Evolutionary conservation across 2,329 filamentous ascomycete genomes (phyloP).

Genomic region (Hymenoscyphus scutula): DNA sequence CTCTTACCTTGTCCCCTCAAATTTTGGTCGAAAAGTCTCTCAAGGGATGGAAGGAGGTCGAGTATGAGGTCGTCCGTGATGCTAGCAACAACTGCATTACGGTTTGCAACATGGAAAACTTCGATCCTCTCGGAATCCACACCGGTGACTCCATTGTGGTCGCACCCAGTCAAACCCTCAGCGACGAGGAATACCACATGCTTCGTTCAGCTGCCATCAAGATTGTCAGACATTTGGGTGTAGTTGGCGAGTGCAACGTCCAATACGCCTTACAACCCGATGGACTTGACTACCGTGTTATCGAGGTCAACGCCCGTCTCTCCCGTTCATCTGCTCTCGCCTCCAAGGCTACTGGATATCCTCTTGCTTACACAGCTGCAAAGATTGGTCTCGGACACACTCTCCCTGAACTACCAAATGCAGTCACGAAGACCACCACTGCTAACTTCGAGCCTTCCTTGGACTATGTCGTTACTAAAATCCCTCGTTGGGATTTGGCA

Average conservation of each 20-base stretch:
- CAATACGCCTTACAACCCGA: conserved; percentile 96
- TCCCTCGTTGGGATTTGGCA: conserved; percentile 94
- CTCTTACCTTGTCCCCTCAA: conserved; percentile 89
- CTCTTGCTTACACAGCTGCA: conserved; percentile 92
- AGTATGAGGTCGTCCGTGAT: conserved; percentile 97
- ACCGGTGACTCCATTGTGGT: conserved; percentile 98
- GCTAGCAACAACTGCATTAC: conserved; percentile 99
- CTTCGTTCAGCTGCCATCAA: conserved; percentile 94
- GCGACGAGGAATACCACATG: conserved; percentile 99
- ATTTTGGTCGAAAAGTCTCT: conserved; percentile 98
- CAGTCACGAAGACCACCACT: conserved; percentile 96
- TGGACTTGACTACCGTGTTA: conserved; percentile 96
- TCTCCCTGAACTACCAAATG: conserved; percentile 92
- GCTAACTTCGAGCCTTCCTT: conserved; percentile 98
- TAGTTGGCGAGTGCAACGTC: conserved; percentile 98
- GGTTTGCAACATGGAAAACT: conserved; percentile 99
- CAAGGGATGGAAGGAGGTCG: conserved; percentile 99
- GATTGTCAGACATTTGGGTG: conserved; percentile 93
- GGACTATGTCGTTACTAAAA: conserved; percentile 98
- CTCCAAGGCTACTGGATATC: conserved; percentile 97
- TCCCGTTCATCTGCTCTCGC: conserved; percentile 93
- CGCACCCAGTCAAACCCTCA: conserved; percentile 92
- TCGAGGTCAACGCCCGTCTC: conserved; percentile 95
- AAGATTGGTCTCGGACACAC: conserved; percentile 98
- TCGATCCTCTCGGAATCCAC: conserved; percentile 95